These are phyloP conservation scores for Hypoxylon cercidicola DNA, from an alignment of 495 filamentous ascomycete genomes.

Conservation along the genomic window DNA sequence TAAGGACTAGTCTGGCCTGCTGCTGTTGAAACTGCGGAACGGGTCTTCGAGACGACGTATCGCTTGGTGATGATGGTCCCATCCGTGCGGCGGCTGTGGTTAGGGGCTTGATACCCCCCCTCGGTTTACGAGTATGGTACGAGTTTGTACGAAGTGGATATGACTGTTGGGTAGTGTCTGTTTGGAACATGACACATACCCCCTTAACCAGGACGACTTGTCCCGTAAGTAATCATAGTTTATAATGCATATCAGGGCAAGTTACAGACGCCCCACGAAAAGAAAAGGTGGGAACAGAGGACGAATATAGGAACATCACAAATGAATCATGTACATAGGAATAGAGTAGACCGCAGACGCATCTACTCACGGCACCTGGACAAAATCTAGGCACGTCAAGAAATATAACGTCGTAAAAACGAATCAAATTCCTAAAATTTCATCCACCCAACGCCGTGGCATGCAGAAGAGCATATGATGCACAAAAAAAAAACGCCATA, in stretches of 20 bases:
- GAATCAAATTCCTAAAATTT: constrained; percentile 21
- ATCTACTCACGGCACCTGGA: neutral
- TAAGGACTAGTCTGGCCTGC: neutral
- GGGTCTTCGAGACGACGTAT: no score
- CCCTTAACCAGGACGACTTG: neutral
- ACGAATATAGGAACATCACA: neutral
- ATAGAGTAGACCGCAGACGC: neutral
- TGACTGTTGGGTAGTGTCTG: no score
- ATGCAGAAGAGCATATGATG: constrained; percentile 29
- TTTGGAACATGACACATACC: neutral
- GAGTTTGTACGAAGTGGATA: no score
- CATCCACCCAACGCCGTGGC: constrained; percentile 33
- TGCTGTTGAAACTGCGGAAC: no score
- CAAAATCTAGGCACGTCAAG: constrained; percentile 2
- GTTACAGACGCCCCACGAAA: no score
- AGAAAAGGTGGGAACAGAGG: no score
- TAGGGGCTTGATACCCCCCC: no score
- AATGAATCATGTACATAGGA: no score
- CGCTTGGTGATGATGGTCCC: no score
- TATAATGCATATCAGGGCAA: neutral
- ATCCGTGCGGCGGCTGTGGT: no score
- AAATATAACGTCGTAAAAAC: constrained; percentile 15
- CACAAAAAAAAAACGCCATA: constrained; percentile 26
- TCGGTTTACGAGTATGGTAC: no score
- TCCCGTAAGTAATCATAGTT: constrained; percentile 6